Evolutionary conservation across 768 basidiomycete genomes (phyloP), one percentile per base, ranked within the genome.

Genomic region (Fomitopsis serialis): DNA sequence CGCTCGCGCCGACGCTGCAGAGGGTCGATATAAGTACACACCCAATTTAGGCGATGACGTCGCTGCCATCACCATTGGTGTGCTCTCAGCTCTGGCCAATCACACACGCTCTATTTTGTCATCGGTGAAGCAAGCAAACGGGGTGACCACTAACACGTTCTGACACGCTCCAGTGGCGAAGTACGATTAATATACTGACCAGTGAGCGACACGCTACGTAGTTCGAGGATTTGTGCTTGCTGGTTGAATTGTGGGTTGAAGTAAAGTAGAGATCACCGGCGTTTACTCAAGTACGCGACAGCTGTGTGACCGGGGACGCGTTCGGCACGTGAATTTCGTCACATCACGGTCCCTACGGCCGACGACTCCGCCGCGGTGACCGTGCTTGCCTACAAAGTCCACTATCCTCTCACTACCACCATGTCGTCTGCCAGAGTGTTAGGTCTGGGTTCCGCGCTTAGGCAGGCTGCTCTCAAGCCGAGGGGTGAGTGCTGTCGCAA

Each of bases 381-480:
- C 37, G 37, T 40, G 37, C 5, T 17, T 35, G 34, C 9, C 34
- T 15, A 15, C 34, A 9, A 15, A 40, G 37, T 40, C 37, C 37
- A 40, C 37, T 32, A 6, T 32, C 29, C 29, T 32, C 11, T 36
- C 34, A 37, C 42, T 43, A 27, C 43, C 66, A 68, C 55, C 43
- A 64, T 72, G 70, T 72, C 72, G 67, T 70, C 70, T 55, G 54
- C 67, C 44, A 78, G 83, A 67, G 77, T 75, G 40, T 66, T 87
- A 47, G 84, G 85, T 53, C 69, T 88, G 43, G 75, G 79, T 22
- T 69, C 82, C 17, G 72, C 79, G 19, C 67, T 88, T 51, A 78
- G 80, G 64, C 77, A 73, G 55, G 71, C 74, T 19, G 72, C 73
- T 0, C 74, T 85, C 54, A 50, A 61, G 42, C 61, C 63, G 23